Percentiles rank a stretch among this genome's conserved stretches.
Evolutionary conservation across 371 early-diverging fungal genomes (phyloP).

Genomic region (Mucor irregularis): DNA sequence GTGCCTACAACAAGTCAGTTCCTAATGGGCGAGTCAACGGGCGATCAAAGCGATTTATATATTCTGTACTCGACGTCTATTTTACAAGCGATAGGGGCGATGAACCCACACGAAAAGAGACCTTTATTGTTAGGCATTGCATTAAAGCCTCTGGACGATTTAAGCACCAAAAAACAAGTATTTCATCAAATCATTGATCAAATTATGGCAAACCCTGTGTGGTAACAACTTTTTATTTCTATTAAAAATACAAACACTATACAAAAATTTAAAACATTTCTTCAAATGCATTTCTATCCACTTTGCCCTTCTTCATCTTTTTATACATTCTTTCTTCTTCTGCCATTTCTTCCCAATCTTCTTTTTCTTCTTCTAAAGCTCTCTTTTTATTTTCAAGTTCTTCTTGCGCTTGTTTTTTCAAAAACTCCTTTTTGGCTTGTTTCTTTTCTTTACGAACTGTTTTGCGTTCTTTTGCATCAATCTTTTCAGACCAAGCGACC

Average conservation of each 20-base stretch:
- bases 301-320: conserved; percentile 53
- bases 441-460: conserved; percentile 69
- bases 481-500: conserved; percentile 75
- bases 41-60: conserved; percentile 60
- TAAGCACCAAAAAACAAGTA: conserved; percentile 28
- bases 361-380: conserved; percentile 46
- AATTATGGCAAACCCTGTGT: conserved; percentile 39
- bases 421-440: conserved; percentile 58
- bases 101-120: conserved; percentile 63
- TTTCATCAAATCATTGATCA: conserved; percentile 42
- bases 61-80: conserved; percentile 66
- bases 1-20: conserved; percentile 53
- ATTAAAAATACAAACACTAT: background rate
- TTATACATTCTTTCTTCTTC: conserved; percentile 57
- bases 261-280: conserved; percentile 31
- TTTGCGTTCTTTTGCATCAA: conserved; percentile 65
- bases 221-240: too few relatives aligned
- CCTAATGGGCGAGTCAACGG: conserved; percentile 53
- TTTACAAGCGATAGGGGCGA: conserved; percentile 59
- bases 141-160: conserved; percentile 47
- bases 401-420: conserved; percentile 51
- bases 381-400: conserved; percentile 47
- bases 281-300: conserved; percentile 55
- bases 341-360: conserved; percentile 55
- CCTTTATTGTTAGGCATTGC: conserved; percentile 66